Base-by-base conservation (phyloP, 441 rosid species). In the Aquilaria agallochum region DNA sequence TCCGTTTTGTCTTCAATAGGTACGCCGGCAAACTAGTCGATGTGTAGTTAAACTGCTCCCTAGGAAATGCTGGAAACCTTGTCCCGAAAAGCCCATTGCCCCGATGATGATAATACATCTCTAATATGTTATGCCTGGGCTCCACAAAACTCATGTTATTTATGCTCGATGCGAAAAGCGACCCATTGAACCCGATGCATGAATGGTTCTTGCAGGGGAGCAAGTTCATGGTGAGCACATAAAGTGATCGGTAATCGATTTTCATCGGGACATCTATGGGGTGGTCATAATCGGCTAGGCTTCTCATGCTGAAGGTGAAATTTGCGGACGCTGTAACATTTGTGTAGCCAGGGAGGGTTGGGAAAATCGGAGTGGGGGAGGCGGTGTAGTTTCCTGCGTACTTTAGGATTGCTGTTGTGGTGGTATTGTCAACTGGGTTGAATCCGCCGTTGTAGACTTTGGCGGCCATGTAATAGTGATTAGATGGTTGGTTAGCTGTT, bases 341-440 rank as follows among this genome's bases (percentile, higher is more conserved):
- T 4, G 72, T 69, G 40, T 53, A 63, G 10, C 64, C 55, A 40
- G 80, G 77, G 9, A 72, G 64, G 14, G 50, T 7, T 0, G 72
- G 77, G 30, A 57, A 44, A 40, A 60, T 54, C 47, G 70, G 77
- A 4, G 58, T 45, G 31, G 53, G 1, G 31, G 58, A 55, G 11
- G 58, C 44, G 13, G 15, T 33, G n/a, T 54, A 31, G 4, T 1
- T 54, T 5, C 9, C 72, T 63, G 58, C 59, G 66, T 76, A 76
- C 54, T 67, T 55, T 10, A 76, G 33, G 55, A 76, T 69, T 48
- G 77, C 77, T 4, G 77, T 72, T 27, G 77, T 67, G 33, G 76
- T 62, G 61, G 72, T 68, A 32, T 66, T 64, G 46, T 68, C 65
- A 53, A 68, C 72, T 6, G 74, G 61, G 49, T 71, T 71, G 49